Conservation (phyloP, 106 monocot species). For the Gastrodia elata region DNA sequence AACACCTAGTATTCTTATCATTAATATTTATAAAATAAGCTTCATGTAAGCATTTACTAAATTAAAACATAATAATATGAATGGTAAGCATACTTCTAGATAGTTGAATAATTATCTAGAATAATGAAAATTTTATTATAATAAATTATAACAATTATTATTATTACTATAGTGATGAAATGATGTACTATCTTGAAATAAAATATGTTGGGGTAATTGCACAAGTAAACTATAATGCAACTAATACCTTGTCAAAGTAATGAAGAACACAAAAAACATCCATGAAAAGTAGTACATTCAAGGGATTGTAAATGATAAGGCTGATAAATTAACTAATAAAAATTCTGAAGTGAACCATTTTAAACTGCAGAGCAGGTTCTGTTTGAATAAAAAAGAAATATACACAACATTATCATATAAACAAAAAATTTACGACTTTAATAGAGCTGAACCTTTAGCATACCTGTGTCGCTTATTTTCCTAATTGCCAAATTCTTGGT, state of each 20-base stretch:
- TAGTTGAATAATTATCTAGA: too few species aligned
- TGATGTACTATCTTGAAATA: too few species aligned
- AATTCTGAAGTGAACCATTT: neutral
- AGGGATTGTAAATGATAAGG: neutral
- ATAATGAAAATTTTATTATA: too few species aligned
- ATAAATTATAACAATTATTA: too few species aligned
- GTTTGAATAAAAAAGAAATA: neutral
- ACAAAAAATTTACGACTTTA: neutral
- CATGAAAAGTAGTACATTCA: neutral
- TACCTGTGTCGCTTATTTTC: constrained; percentile 86
- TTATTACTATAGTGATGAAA: too few species aligned
- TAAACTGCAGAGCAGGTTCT: neutral
- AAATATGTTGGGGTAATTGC: neutral
- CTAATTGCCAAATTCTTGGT: constrained; percentile 80
- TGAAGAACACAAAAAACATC: neutral
- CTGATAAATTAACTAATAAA: neutral
- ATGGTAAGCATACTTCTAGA: too few species aligned
- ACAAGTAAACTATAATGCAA: neutral
- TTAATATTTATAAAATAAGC: too few species aligned
- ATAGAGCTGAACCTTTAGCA: constrained; percentile 2
- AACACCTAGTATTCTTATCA: too few species aligned
- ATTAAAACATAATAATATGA: too few species aligned
- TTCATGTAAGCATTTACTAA: too few species aligned
- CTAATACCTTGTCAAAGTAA: neutral
- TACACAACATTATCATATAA: neutral